Evolutionary conservation across 73 alveolate genomes (phyloP), one percentile per base, ranked within the genome.

Genomic region (Paramecium octaurelia): DNA sequence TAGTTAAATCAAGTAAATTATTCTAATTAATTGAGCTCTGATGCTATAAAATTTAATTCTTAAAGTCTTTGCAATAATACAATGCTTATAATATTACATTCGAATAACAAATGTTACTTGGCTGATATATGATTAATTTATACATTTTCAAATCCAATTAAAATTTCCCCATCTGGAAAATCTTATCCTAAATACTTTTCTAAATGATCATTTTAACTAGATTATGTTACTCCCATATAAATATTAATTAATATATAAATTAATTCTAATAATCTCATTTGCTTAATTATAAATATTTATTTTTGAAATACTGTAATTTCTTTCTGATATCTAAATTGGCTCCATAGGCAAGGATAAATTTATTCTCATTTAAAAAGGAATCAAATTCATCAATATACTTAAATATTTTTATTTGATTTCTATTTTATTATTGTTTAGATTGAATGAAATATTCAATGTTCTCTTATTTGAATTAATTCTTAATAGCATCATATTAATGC

Each of bases 91-190:
- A 38, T 11, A 89, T 89, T 18, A 59, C 59, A 42, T 89, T 89
- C 3, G 94, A 89, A 71, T 89, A 89, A 83, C 94, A 89, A 16
- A 71, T 89, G 43, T 89, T 89, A 69, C 64, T 60, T 27, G 54
- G 68, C 94, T 89, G 57, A 20, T 71, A 40, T 58, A 58, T 42
- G 64, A 34, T 64, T 29, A 68, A 34, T 23, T 44, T 64, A 38
- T 89, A 89, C 94, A 89, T 89, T 89, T 27, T 69, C 90, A 58
- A 89, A 89, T 64, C 94, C 94, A 24, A 89, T 46, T 77, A 89
- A 89, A 58, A 59, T 68, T 36, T 69, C 92, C 6, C 92, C 92
- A 40, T 68, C 85, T 5, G 94, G 94, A 89, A 89, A 89, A 29
- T 89, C 88, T 10, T 71, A 34, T 1, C 94, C 94, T 40, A 89